Conservation (phyloP, 257 asterid species). For the Scutellaria barbata region DNA sequence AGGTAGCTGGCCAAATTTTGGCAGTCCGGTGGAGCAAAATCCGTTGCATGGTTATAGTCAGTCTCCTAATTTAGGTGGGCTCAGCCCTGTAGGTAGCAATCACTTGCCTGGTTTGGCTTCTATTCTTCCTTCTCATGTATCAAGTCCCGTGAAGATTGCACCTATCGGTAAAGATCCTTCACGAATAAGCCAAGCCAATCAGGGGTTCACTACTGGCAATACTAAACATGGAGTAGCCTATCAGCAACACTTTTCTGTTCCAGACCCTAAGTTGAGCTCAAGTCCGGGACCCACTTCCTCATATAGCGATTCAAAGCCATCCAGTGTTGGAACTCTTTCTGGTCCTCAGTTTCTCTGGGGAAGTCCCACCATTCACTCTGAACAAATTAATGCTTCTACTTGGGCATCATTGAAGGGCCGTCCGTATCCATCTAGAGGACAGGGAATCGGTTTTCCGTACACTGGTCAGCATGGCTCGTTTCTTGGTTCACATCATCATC, state of each 20-base stretch:
- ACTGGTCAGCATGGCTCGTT: slow-evolving; percentile 55
- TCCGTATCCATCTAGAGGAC: slow-evolving; percentile 53
- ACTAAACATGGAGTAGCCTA: slow-evolving; percentile 39
- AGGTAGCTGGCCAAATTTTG: slow-evolving; percentile 86
- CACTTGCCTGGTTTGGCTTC: slow-evolving; percentile 84
- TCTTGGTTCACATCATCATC: slow-evolving; percentile 54
- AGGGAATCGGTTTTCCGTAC: slow-evolving; percentile 56
- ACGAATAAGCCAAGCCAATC: slow-evolving; percentile 51
- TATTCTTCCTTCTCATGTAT: slow-evolving; percentile 62
- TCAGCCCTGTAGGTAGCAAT: slow-evolving; percentile 67
- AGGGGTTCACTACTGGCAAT: slow-evolving; percentile 30
- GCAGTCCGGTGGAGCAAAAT: slow-evolving; percentile 81
- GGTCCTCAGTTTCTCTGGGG: slow-evolving; percentile 99
- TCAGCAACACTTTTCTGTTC: slow-evolving; percentile 53
- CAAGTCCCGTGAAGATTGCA: slow-evolving; percentile 82
- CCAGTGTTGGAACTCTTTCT: slow-evolving; percentile 82
- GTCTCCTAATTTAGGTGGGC: slow-evolving; percentile 54
- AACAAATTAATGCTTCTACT: slow-evolving; percentile 52
- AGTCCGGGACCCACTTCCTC: slow-evolving; percentile 67
- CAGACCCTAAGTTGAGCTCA: slow-evolving; percentile 55
- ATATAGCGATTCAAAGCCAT: slow-evolving; percentile 62
- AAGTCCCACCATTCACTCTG: slow-evolving; percentile 70
- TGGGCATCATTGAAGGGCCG: slow-evolving; percentile 61
- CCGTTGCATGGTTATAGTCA: slow-evolving; percentile 60
- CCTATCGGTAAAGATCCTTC: slow-evolving; percentile 87